Evolutionary conservation across 164 flowering plant species (phyloP), one percentile per base, ranked within the genome.

Genomic region (Taxillus chinensis): DNA sequence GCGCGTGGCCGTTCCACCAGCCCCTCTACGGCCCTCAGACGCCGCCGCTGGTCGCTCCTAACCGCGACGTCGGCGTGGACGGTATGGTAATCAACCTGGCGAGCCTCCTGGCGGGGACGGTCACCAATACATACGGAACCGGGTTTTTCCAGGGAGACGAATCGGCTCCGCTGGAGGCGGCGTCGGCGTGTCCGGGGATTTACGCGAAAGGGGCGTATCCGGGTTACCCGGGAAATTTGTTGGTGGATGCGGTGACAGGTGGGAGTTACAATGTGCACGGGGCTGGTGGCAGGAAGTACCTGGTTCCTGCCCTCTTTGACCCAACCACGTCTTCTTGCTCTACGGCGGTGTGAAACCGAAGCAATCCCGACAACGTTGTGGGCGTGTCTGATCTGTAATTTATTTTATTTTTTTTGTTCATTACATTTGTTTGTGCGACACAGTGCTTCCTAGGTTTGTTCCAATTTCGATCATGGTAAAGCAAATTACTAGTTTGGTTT

Each of bases 1-100:
- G 86, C 66, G 86, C 86, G 3, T 83, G 84, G 86, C 86, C 86
- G 2, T 83, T 80, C 70, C 83, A 83, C 74, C 83, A 79, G 70
- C 87, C 87, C 45, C 68, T 77, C 45, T 83, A 80, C 59, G 87
- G 87, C 42, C 87, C 87, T 1, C 85, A 83, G 66, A 55, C 37
- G 62, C 72, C 82, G 4, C 77, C 87, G 0, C 54, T 83, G 62
- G 69, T 75, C 3, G 77, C 87, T 0, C 87, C 87, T 3, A 80
- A 80, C 74, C 73, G 69, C 45, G 84, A 82, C 17, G 80, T 80
- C 52, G 87, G 83, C 8, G 9, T 80, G 8, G 87, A 83, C 61
- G 85, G 83, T 0, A 73, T 80, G 76, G 73, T 83, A 3, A 77
- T 79, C 40, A 83, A 77, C 58, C 46, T 83, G 64, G 83, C 78